Evolutionary conservation across 805 yeast genomes (phyloP).

Genomic region (Saturnispora zaruensis): DNA sequence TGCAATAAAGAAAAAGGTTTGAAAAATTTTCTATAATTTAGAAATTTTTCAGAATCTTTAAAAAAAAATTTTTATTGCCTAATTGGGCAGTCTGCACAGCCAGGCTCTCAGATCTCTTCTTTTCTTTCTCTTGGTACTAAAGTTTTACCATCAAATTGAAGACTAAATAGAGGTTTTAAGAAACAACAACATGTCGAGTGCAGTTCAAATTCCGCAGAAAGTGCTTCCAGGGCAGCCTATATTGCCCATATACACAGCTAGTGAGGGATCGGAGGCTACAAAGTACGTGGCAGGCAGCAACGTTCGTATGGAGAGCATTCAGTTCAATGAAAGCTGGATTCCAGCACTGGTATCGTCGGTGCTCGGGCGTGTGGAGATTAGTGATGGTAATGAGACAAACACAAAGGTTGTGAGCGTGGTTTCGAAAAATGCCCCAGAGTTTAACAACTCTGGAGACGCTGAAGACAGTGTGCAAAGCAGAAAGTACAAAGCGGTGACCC

Average conservation of each 20-base stretch:
- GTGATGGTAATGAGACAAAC: constrained; percentile 3
- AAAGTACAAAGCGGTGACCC: constrained; percentile 38
- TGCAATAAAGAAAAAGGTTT: constrained; percentile 5
- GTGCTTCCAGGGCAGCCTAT: constrained; percentile 81
- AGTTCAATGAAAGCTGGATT: constrained; percentile 31
- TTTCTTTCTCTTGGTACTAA: background rate
- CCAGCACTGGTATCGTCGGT: constrained; percentile 46
- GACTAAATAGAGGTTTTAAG: background rate
- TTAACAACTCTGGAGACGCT: background rate
- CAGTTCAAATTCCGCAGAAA: constrained; percentile 30
- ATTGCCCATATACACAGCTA: constrained; percentile 42
- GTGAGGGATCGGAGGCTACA: constrained; percentile 11
- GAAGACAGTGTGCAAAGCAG: background rate
- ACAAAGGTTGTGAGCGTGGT: constrained; percentile 16
- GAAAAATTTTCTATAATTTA: constrained; percentile 2
- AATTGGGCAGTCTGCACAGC: constrained; percentile 2
- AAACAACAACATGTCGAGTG: background rate
- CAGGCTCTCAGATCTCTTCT: background rate
- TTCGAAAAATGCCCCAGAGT: constrained; percentile 20
- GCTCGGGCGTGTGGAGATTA: constrained; percentile 45
- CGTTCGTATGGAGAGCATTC: constrained; percentile 41
- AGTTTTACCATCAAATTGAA: background rate
- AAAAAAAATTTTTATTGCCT: constrained; percentile 7
- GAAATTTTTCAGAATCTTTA: constrained; percentile 3
- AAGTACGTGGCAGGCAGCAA: constrained; percentile 61